Conservation (phyloP, 768 basidiomycete species). For the Crepidotus variabilis region DNA sequence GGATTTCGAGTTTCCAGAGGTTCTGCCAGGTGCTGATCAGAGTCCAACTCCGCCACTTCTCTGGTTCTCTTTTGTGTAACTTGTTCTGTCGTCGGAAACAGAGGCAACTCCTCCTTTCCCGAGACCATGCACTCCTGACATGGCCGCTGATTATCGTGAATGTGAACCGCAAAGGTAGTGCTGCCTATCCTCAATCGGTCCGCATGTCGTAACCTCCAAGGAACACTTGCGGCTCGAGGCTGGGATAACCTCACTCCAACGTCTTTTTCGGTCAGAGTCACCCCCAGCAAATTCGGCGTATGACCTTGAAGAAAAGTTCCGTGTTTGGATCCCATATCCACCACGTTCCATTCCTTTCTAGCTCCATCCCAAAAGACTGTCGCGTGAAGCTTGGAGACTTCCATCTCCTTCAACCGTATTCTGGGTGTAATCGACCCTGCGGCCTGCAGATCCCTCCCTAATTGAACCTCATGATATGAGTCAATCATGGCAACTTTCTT, state of each 20-base stretch:
- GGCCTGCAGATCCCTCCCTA: constrained; percentile 66
- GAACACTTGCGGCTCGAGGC: constrained; percentile 64
- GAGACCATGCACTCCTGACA: constrained; percentile 58
- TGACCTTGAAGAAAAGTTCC: constrained; percentile 56
- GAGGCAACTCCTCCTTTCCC: constrained; percentile 53
- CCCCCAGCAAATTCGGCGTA: constrained; percentile 9
- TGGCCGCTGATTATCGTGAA: constrained; percentile 58
- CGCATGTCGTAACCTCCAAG: constrained; percentile 56
- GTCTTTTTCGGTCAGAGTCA: constrained; percentile 18
- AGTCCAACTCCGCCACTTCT: constrained; percentile 23
- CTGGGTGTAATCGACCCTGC: constrained; percentile 51
- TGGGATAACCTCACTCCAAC: constrained; percentile 56
- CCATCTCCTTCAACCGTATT: constrained; percentile 79
- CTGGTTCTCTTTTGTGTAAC: constrained; percentile 23
- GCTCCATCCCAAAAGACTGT: constrained; percentile 66
- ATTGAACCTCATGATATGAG: constrained; percentile 58
- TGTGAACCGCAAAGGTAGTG: constrained; percentile 67
- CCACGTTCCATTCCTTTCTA: constrained; percentile 62
- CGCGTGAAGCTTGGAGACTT: constrained; percentile 78
- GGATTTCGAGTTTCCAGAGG: constrained; percentile 36
- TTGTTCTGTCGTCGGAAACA: constrained; percentile 37
- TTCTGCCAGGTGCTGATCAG: constrained; percentile 15
- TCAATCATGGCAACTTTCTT: constrained; percentile 39
- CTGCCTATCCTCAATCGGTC: constrained; percentile 66
- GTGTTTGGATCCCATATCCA: constrained; percentile 85